phyloP scores from a whole-genome alignment of 2,329 filamentous ascomycete species.

The Fusarium beomiforme region DNA sequence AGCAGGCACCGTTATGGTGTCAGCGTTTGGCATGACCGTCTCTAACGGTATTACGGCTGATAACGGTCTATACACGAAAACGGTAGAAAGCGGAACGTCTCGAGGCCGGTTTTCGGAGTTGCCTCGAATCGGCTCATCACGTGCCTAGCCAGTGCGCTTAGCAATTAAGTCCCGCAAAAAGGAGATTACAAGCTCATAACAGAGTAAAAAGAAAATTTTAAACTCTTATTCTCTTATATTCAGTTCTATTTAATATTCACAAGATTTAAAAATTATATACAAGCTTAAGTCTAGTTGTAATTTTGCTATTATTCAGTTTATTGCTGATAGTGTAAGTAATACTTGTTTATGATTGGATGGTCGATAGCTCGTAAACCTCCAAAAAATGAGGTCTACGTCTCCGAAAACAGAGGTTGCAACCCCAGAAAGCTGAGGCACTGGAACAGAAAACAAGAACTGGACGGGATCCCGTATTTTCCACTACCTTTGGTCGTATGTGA shows the following conservation, averaged over 20 bases:
- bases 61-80: not conserved
- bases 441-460: not conserved
- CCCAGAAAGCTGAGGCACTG: not conserved
- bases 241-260: too few relatives aligned
- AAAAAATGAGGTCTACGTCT: not conserved
- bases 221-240: too few relatives aligned
- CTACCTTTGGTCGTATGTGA: slow-evolving; percentile 4
- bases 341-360: too few relatives aligned
- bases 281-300: too few relatives aligned
- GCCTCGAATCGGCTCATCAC: not conserved
- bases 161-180: too few relatives aligned
- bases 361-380: too few relatives aligned
- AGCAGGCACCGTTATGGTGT: not conserved
- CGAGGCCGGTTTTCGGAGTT: not conserved
- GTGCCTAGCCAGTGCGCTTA: not conserved
- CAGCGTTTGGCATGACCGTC: not conserved
- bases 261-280: too few relatives aligned
- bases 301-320: too few relatives aligned
- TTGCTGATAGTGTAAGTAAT: too few relatives aligned
- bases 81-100: not conserved
- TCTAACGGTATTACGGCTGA: not conserved
- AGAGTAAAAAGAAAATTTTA: too few relatives aligned
- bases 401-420: too few relatives aligned
- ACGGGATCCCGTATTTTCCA: slow-evolving; percentile 14
- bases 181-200: too few relatives aligned